Evolutionary conservation across 805 yeast species (phyloP), one percentile per base, ranked within the genome.

Genomic region (Cyberlindnera misumaiensis): DNA sequence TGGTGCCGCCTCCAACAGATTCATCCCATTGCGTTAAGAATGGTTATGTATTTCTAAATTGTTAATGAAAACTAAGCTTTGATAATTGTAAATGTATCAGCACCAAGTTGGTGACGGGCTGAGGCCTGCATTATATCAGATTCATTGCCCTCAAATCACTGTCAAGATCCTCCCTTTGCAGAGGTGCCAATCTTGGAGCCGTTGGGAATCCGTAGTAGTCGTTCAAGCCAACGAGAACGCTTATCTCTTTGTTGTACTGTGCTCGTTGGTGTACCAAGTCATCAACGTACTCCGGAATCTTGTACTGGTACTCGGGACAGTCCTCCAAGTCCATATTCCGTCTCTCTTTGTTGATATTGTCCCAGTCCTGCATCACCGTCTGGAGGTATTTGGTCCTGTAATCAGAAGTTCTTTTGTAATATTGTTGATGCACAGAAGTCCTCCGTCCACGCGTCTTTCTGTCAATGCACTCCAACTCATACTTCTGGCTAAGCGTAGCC

Each of bases 341-440:
- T 51, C 97, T 72, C 58, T 93, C 97, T 52, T 81, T 77, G 60
- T 88, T 89, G 53, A 89, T 83, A 48, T 83, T 81, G 64, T 90
- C 90, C 97, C 97, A 93, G 45, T 77, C 72, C 30, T 82, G 74
- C 5, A 97, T 89, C 4, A 95, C 83, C 7, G 75, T 70, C 42
- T 75, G 68, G 34, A 90, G 70, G 65, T 86, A 69, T 18, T 71
- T 66, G 38, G 72, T 70, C 44, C 87, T 82, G 33, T 73, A 59
- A 53, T 87, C 94, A 49, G 80, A 75, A 27, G 75, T 65, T 41
- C 75, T 71, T 51, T 83, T 83, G 57, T 75, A 62, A 57, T 73
- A 86, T 55, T 86, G 84, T 59, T 93, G 97, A 58, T 90, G 96
- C 26, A 85, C 73, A 43, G 80, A 74, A 8, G 83, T 80, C 41